Base-by-base conservation (phyloP, 306 rosid genomes). In the apple (Malus domestica) region DNA sequence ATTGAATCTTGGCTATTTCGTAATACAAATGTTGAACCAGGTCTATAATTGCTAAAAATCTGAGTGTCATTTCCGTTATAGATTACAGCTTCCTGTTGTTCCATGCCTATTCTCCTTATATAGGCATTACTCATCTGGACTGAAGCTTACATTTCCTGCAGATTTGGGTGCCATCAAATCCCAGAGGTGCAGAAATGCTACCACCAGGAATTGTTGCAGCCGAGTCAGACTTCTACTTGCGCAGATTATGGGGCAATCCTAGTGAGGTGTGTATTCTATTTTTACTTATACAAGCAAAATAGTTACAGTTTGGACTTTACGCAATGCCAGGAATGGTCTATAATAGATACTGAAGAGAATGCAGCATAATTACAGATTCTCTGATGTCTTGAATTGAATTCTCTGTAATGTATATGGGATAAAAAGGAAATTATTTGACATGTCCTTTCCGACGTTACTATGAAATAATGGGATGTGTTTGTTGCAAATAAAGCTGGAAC, bases 131-230 rank as follows among this genome's bases (percentile, higher is more conserved):
- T 60, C 23, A 44, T 68, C 59, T 9, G 3, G 19, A 69, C 70
- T 54, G 64, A 74, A 18, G 1, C 76, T 83, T 76, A 19, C 33
- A 32, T 78, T 30, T 67, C 55, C 71, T 80, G 83, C 90, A 96
- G 99, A 96, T 92, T 80, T 96, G 98, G 99, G 89, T 78, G 74
- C 86, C 99, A 67, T 89, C 99, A 81, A 92, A 92, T 83, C 99
- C 98, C 73, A 90, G 88, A 85, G 99, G 99, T 60, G 99, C 98
- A 20, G 98, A 96, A 85, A 88, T 87, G 75, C 79, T 96, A 76
- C 91, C 99, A 44, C 97, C 97, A 30, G 88, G 85, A 46, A 92
- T 96, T 75, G 74, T 92, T 76, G 92, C 80, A 70, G 96, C 97
- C 18, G 90, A 88, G 73, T 88, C 99, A 30, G 99, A 96, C 80